Base-by-base conservation (phyloP, 106 monocot genomes). In the Dioscorea zingiberensis region DNA sequence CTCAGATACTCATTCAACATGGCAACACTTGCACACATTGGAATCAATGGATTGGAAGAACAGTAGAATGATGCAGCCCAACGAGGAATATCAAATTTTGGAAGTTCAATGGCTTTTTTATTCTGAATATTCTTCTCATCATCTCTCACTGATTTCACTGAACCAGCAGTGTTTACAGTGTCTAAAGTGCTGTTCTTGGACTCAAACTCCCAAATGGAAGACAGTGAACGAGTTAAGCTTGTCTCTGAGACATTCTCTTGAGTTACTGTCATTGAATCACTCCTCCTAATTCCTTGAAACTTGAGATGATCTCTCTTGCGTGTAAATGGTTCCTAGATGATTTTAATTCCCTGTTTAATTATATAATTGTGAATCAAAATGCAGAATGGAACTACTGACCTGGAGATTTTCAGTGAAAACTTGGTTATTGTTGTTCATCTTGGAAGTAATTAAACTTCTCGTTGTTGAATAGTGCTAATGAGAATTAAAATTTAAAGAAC, bases 1-100 rank as follows among this genome's bases (percentile, higher is more conserved):
- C 47, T 46, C 17, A 65, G 64, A 48, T 21, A 65, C 47, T 26
- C 18, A 23, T 65, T 65, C 21, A 47, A 30, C 64, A 10, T 65
- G 4, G 21, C 21, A 12, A 65, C 47, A 13, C 64, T 25, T 47
- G 15, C n/a, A 30, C 64, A 65, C 28, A 28, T 19, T 47, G 4
- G 7, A 10, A 47, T 48, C 7, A 7, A 28, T 16, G 13, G 45
- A 11, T 48, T 48, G 22, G 48, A 8, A 30, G 22, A 11, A 21
- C 1, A n/a, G 47, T 65, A 65, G 16, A 21, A 65, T 16, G 47
- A 47, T 22, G 64, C 64, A 5, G 64, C 64, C 5, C 46, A 65
- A 24, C 10, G 64, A 65, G 64, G 47, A 11, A 47, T 16, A 19
- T 11, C 7, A 23, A 25, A 14, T 48, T 25, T 22, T 8, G 21